Percentiles rank a stretch among this genome's conserved stretches.
phyloP scores from a whole-genome alignment of 1,139 yeast genomes.

The Saccharomyces hybrid region DNA sequence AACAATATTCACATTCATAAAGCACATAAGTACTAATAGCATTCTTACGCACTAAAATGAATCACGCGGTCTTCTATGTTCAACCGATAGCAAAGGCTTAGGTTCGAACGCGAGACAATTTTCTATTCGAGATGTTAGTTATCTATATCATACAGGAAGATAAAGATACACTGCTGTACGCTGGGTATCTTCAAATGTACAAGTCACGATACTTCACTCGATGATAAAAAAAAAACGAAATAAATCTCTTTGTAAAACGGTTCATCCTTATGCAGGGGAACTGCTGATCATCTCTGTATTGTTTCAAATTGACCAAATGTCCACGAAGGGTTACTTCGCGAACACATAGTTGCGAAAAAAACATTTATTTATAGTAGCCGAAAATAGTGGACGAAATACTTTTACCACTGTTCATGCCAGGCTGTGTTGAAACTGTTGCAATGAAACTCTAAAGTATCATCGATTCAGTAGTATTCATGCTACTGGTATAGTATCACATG shows the following conservation, averaged over 20 bases:
- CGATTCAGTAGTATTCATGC: neutral
- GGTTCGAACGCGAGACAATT: neutral
- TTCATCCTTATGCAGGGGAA: slow-evolving; percentile 97
- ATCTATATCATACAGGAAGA: neutral
- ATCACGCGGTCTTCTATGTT: neutral
- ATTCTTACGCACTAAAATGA: neutral
- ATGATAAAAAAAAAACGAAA: slow-evolving; percentile 46
- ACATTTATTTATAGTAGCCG: neutral
- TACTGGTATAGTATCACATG: neutral
- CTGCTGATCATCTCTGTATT: slow-evolving; percentile 95
- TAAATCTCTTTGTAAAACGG: slow-evolving; percentile 91
- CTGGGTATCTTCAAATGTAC: neutral
- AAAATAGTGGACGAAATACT: too few relatives aligned
- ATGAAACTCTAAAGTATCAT: neutral
- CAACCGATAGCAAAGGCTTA: neutral
- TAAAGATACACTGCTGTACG: neutral
- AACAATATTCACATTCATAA: neutral
- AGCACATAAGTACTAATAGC: neutral
- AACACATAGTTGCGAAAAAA: slow-evolving; percentile 4
- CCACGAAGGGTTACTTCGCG: slow-evolving; percentile 37
- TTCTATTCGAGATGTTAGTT: neutral
- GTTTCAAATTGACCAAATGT: slow-evolving; percentile 60
- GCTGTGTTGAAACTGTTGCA: too few relatives aligned
- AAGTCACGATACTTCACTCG: neutral
- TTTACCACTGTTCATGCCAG: too few relatives aligned